Evolutionary conservation across 371 early-diverging fungal species (phyloP).

Genomic region (Circinella umbellata): DNA sequence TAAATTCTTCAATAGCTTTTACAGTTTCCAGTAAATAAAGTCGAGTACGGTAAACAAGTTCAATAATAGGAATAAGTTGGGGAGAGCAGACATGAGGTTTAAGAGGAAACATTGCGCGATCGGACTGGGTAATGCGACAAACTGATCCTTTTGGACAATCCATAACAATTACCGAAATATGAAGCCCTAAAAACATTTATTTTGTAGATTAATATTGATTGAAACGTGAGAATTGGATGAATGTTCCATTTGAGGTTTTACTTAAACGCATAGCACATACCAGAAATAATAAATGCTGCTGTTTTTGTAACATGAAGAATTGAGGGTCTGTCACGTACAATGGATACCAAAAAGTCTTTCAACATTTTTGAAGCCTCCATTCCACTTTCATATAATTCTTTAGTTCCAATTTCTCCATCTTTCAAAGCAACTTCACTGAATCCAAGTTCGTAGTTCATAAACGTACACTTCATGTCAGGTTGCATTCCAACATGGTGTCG

Average conservation of each 20-base stretch:
- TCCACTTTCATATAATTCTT: conserved; percentile 6
- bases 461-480: conserved; percentile 12
- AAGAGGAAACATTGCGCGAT: neutral
- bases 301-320: neutral
- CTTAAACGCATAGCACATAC: neutral
- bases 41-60: conserved; percentile 1
- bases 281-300: neutral
- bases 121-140: neutral
- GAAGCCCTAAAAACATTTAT: neutral
- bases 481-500: neutral
- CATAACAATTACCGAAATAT: neutral
- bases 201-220: neutral
- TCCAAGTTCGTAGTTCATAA: conserved; percentile 8
- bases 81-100: neutral
- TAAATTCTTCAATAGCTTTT: neutral
- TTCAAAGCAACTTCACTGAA: conserved; percentile 8
- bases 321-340: neutral
- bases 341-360: neutral
- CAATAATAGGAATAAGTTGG: neutral
- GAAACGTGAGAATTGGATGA: neutral
- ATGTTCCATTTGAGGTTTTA: neutral
- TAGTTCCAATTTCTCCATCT: conserved; percentile 15
- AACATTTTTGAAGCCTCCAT: conserved; percentile 9
- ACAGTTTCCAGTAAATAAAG: conserved; percentile 5
- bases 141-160: conserved; percentile 4